Conservation (phyloP, 2,329 filamentous ascomycete genomes). For the Lasiodiplodia sp. region DNA sequence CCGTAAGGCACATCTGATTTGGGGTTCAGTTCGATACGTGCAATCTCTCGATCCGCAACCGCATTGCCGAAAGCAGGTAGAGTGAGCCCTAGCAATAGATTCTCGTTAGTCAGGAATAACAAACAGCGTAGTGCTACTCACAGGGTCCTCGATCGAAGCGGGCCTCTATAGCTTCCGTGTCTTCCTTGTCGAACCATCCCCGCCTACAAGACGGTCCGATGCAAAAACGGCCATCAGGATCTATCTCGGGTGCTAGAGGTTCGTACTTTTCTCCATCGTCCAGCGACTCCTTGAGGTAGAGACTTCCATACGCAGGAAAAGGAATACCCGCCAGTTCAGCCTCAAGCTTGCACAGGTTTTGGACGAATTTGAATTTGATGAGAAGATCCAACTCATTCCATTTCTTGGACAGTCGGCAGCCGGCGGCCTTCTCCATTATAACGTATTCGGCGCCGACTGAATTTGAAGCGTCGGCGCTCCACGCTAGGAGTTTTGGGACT, state of each 20-base stretch:
- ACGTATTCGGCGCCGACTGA: conserved; percentile 6
- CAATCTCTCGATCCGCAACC: conserved; percentile 35
- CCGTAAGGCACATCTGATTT: conserved; percentile 9
- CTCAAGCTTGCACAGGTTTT: conserved; percentile 33
- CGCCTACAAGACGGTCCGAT: conserved; percentile 36
- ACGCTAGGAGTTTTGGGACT: conserved; percentile 40
- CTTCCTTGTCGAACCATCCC: conserved; percentile 30
- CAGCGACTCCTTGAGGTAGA: conserved; percentile 41
- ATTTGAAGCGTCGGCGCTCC: conserved; percentile 35
- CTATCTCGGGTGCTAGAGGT: conserved; percentile 21
- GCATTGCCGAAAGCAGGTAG: conserved; percentile 36
- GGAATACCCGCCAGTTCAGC: conserved; percentile 38
- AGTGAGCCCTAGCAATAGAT: conserved; percentile 32
- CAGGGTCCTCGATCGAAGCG: conserved; percentile 34
- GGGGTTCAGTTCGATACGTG: conserved; percentile 31
- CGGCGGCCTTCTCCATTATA: conserved; percentile 4
- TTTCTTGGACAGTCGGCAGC: conserved; percentile 37
- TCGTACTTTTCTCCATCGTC: conserved; percentile 24
- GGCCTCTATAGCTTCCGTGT: conserved; percentile 20
- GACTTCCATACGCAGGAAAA: conserved; percentile 41
- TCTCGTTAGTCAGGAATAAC: background rate
- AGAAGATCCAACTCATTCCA: conserved; percentile 41
- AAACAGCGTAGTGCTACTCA: conserved; percentile 15
- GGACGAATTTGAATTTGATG: conserved; percentile 36
- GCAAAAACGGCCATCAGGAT: conserved; percentile 34